These are phyloP conservation scores for Lentinula boryana DNA, from an alignment of 768 basidiomycete genomes.

Conservation along the genomic window DNA sequence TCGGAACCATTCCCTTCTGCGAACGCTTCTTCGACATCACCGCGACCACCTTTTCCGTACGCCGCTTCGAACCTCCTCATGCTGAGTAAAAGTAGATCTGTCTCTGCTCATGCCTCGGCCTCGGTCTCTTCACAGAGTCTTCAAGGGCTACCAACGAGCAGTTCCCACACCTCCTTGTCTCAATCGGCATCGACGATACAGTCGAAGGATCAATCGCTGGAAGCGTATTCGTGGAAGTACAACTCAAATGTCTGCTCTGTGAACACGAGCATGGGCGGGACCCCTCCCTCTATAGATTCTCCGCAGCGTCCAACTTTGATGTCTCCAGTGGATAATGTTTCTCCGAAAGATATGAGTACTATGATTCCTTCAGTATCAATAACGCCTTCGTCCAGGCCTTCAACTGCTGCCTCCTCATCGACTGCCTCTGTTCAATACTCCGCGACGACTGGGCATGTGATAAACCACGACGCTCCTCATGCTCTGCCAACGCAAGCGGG, in stretches of 20 bases:
- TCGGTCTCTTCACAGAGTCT: background rate
- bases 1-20: background rate
- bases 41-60: background rate
- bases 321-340: background rate
- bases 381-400: slow-evolving; percentile 8
- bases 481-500: background rate
- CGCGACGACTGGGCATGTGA: too few species aligned
- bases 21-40: background rate
- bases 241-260: background rate
- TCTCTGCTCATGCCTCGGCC: background rate
- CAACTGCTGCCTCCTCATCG: slow-evolving; percentile 7
- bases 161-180: background rate
- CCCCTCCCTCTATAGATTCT: background rate
- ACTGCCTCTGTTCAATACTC: background rate
- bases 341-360: background rate
- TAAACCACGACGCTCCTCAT: too few species aligned
- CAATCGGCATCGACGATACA: background rate
- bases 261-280: background rate
- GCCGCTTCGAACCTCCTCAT: background rate
- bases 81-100: background rate
- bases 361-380: background rate
- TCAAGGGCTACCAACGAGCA: background rate
- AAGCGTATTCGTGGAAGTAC: background rate
- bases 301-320: background rate
- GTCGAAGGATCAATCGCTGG: background rate